Percentiles rank a stretch among this genome's conserved stretches.
These are phyloP conservation scores for Lanmaoa pseudosensibilis DNA, from an alignment of 768 basidiomycete genomes.

Conservation along the genomic window DNA sequence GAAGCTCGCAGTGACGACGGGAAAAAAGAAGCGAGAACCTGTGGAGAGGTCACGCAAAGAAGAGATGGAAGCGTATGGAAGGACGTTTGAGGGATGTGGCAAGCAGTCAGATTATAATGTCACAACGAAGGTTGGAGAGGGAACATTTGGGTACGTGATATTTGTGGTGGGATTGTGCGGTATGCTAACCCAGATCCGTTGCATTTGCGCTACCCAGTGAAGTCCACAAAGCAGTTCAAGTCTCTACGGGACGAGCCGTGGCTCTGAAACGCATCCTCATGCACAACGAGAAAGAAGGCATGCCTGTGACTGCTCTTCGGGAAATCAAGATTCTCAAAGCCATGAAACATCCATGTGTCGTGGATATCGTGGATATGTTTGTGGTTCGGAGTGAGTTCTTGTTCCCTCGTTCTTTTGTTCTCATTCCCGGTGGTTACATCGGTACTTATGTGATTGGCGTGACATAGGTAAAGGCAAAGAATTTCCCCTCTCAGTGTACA, in stretches of 20 bases:
- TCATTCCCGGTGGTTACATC: neutral
- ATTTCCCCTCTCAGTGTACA: conserved; percentile 79
- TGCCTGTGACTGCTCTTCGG: conserved; percentile 93
- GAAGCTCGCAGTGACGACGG: neutral
- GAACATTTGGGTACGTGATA: conserved; percentile 87
- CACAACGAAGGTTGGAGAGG: conserved; percentile 90
- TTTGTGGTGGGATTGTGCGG: neutral
- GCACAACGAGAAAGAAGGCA: conserved; percentile 96
- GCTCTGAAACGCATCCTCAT: conserved; percentile 94
- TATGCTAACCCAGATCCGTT: conserved; percentile 9
- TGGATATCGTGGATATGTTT: conserved; percentile 91
- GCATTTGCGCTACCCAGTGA: conserved; percentile 50
- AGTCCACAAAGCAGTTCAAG: conserved; percentile 85
- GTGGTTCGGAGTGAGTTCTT: conserved; percentile 66
- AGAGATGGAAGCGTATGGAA: conserved; percentile 68
- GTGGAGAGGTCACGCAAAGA: conserved; percentile 58
- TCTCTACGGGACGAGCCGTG: conserved; percentile 57
- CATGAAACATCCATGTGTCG: conserved; percentile 80
- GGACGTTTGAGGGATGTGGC: conserved; percentile 68
- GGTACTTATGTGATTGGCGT: conserved; percentile 2
- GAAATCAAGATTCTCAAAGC: conserved; percentile 97
- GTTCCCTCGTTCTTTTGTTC: neutral
- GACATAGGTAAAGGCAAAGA: conserved; percentile 53
- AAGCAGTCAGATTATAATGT: conserved; percentile 73
- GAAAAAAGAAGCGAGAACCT: conserved; percentile 41